Conservation (phyloP, 257 asterid species). For the Solanum dulcamara region DNA sequence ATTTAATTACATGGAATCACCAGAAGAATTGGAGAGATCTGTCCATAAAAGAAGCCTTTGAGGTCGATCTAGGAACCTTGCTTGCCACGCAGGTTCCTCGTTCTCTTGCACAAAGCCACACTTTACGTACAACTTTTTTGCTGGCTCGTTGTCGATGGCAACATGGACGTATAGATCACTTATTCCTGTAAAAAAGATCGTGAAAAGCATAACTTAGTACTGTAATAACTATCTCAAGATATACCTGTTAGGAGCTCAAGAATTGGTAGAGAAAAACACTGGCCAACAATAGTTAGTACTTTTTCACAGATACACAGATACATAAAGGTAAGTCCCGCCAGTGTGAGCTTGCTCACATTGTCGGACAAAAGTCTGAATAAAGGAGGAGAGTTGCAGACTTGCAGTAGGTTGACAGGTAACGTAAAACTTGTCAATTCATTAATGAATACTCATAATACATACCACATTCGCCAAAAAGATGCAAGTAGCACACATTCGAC, state of each 20-base stretch:
- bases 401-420: neutral
- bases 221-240: neutral
- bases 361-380: neutral
- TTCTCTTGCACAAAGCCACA: constrained; percentile 74
- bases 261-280: neutral
- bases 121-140: constrained; percentile 68
- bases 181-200: constrained; percentile 36
- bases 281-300: neutral
- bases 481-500: neutral
- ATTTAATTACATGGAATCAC: constrained; percentile 14
- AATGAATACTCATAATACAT: neutral
- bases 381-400: neutral
- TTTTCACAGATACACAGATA: neutral
- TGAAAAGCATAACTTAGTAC: too few species aligned
- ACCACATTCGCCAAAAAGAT: neutral
- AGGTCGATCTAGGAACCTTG: constrained; percentile 83
- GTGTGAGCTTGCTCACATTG: neutral
- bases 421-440: neutral
- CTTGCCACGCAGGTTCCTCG: constrained; percentile 96
- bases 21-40: constrained; percentile 47
- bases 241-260: neutral
- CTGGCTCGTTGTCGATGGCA: constrained; percentile 78
- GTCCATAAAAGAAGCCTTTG: constrained; percentile 79
- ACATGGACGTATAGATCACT: constrained; percentile 92
- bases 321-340: neutral